These are phyloP conservation scores for Sporisorium reilianum DNA, from an alignment of 1,284 basidiomycete species.

Conservation along the genomic window DNA sequence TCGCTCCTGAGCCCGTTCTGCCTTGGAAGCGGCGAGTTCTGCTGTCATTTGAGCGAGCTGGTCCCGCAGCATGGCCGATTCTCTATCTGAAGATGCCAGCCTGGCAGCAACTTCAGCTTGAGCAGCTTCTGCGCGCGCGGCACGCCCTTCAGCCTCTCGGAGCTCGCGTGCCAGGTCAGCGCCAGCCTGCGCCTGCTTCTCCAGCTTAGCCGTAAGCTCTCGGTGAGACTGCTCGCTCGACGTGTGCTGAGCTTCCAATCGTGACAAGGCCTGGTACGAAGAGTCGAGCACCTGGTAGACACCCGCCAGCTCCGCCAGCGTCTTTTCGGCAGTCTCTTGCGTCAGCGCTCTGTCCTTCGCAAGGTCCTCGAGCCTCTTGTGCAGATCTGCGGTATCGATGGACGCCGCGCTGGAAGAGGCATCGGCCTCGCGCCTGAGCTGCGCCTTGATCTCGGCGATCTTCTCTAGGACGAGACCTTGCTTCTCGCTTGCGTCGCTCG, in stretches of 20 bases:
- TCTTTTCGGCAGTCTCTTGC: slow-evolving; percentile 35
- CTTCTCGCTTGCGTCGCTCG: slow-evolving; percentile 20
- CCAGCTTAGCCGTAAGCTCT: slow-evolving; percentile 7
- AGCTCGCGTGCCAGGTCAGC: slow-evolving; percentile 12
- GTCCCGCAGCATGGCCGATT: slow-evolving; percentile 35
- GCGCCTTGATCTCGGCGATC: slow-evolving; percentile 27
- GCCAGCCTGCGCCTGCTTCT: slow-evolving; percentile 20
- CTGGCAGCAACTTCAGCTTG: slow-evolving; percentile 13
- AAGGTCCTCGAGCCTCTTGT: slow-evolving; percentile 27
- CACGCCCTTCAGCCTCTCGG: slow-evolving; percentile 26
- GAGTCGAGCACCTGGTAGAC: slow-evolving; percentile 39
- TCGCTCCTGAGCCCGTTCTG: slow-evolving; percentile 35
- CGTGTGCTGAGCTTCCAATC: slow-evolving; percentile 20
- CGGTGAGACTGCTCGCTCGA: slow-evolving; percentile 24
- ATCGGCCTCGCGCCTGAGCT: slow-evolving; percentile 5
- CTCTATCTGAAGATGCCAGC: slow-evolving; percentile 14
- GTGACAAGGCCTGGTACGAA: slow-evolving; percentile 30
- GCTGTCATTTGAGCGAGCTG: slow-evolving; percentile 40
- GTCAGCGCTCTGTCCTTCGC: slow-evolving; percentile 8
- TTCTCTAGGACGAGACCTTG: slow-evolving; percentile 22
- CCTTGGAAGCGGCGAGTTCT: slow-evolving; percentile 35
- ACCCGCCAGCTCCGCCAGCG: slow-evolving; percentile 28
- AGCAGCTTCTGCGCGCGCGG: slow-evolving; percentile 9
- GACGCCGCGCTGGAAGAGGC: background rate
- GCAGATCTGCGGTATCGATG: background rate